Conservation (phyloP, 164 flowering plant genomes). For the Brasenia schreberi region DNA sequence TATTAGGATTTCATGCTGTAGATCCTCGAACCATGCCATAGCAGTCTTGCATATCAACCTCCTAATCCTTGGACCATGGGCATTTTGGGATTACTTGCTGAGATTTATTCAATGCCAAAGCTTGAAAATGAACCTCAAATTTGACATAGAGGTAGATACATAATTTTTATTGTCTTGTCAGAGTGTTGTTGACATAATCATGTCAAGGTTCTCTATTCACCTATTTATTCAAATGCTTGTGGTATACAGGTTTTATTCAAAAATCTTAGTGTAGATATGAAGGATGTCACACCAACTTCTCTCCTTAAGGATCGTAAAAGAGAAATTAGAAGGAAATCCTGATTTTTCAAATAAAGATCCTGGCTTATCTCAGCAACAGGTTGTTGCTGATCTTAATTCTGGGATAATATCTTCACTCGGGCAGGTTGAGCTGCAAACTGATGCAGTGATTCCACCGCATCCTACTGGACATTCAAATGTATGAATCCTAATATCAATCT, state of each 20-base stretch:
- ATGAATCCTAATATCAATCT: conserved; percentile 39
- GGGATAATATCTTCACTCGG: conserved; percentile 37
- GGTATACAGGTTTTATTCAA: conserved; percentile 23
- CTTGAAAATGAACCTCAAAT: conserved; percentile 96
- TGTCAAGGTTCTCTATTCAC: no score
- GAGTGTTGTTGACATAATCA: no score
- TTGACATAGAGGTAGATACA: conserved; percentile 99
- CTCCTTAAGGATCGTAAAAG: conserved; percentile 74
- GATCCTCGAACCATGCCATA: conserved; percentile 91
- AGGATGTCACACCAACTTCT: conserved; percentile 71
- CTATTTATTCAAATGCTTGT: not conserved
- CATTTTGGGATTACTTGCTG: conserved; percentile 76
- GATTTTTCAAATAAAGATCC: conserved; percentile 91
- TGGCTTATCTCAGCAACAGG: conserved; percentile 47
- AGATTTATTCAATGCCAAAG: conserved; percentile 91
- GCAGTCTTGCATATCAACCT: conserved; percentile 82
- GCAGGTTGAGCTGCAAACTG: conserved; percentile 72
- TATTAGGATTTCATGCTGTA: no score
- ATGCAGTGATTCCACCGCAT: conserved; percentile 43
- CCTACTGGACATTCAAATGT: conserved; percentile 47
- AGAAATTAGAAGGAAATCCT: conserved; percentile 91
- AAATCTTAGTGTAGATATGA: conserved; percentile 75
- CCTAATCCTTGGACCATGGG: conserved; percentile 99
- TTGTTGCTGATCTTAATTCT: conserved; percentile 53
- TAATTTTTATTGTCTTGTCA: no score